Evolutionary conservation across 202 grass and related monocot species (phyloP).

Genomic region (Hordeum pubiflorum): DNA sequence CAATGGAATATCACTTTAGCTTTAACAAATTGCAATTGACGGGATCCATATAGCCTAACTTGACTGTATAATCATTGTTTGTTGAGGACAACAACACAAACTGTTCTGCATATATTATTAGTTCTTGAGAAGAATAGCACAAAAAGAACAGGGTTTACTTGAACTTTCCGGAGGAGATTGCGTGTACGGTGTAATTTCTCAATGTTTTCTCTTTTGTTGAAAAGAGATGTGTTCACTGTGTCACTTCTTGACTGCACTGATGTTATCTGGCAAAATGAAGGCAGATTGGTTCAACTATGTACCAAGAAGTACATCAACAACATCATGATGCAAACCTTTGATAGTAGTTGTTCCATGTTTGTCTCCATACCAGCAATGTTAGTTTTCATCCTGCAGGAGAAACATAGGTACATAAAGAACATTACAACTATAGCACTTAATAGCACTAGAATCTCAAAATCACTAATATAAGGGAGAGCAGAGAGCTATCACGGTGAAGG

Average conservation of each 20-base stretch:
- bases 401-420: slow-evolving; percentile 15
- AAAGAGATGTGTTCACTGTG: slow-evolving; percentile 87
- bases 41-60: neutral
- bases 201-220: slow-evolving; percentile 96
- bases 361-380: slow-evolving; percentile 93
- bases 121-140: slow-evolving; percentile 5
- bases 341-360: slow-evolving; percentile 91
- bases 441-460: slow-evolving; percentile 22
- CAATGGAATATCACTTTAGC: slow-evolving; percentile 10
- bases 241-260: slow-evolving; percentile 97
- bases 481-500: neutral
- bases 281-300: slow-evolving; percentile 1
- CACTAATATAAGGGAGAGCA: slow-evolving; percentile 4
- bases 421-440: slow-evolving; percentile 11
- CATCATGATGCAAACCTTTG: slow-evolving; percentile 46
- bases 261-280: slow-evolving; percentile 58
- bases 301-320: slow-evolving; percentile 18
- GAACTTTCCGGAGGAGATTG: slow-evolving; percentile 97
- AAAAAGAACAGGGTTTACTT: slow-evolving; percentile 51
- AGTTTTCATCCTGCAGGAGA: slow-evolving; percentile 79
- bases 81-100: neutral
- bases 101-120: neutral
- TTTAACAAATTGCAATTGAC: slow-evolving; percentile 2
- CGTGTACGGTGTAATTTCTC: slow-evolving; percentile 97
- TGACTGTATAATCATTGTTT: neutral